These are phyloP conservation scores for Pseudomicrostroma phylloplanum DNA, from an alignment of 1,284 basidiomycete species.

Conservation along the genomic window DNA sequence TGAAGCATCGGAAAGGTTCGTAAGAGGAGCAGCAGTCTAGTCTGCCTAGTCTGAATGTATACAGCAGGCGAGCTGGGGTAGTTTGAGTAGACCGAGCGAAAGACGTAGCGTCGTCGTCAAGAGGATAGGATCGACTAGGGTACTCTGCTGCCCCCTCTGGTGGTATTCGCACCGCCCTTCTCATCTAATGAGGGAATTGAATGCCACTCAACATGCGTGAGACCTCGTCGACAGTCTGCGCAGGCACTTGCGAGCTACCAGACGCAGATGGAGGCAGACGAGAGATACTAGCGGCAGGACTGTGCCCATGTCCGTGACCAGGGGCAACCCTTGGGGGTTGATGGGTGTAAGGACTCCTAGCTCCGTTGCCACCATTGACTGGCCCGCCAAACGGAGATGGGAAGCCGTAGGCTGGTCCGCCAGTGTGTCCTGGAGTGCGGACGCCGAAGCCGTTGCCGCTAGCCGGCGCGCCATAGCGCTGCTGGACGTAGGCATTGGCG, in stretches of 20 bases:
- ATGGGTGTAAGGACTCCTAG: constrained; percentile 11
- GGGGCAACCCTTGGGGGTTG: constrained; percentile 7
- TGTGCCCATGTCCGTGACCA: constrained; percentile 9
- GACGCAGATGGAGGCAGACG: constrained; percentile 24
- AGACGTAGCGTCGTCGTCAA: too few species aligned
- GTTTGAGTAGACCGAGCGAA: too few species aligned
- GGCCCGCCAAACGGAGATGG: constrained; percentile 14
- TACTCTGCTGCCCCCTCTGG: too few species aligned
- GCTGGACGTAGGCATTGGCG: constrained; percentile 7
- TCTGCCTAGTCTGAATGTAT: too few species aligned
- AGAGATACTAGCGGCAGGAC: constrained; percentile 31
- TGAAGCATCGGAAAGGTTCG: too few species aligned
- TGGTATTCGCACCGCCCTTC: too few species aligned
- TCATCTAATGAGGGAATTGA: not conserved
- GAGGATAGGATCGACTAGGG: too few species aligned
- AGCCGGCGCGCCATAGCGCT: not conserved
- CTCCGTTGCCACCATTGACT: constrained; percentile 10
- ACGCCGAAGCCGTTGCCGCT: not conserved
- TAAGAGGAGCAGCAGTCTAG: too few species aligned
- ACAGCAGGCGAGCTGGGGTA: too few species aligned
- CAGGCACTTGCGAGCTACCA: not conserved
- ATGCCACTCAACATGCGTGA: constrained; percentile 28
- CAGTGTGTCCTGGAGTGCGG: not conserved
- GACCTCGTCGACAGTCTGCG: constrained; percentile 43
- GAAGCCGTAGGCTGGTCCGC: constrained; percentile 9